phyloP scores from a whole-genome alignment of 192 early-diverging fungal species.

The Haplosporangium gracile region DNA sequence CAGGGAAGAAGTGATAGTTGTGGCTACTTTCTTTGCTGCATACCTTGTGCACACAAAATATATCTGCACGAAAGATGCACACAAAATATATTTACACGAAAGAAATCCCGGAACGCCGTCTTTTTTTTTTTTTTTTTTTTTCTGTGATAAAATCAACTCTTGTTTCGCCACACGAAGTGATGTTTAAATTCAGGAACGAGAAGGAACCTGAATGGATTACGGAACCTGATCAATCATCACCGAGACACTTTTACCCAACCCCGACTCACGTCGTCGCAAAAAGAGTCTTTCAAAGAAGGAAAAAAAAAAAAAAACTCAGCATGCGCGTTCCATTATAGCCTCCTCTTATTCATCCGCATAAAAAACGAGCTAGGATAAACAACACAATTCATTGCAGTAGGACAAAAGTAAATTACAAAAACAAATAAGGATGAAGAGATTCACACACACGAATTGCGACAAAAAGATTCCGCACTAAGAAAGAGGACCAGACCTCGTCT shows the following conservation, averaged over 20 bases:
- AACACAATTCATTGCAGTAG: too few species aligned
- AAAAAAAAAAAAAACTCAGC: too few species aligned
- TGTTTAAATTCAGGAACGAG: not conserved
- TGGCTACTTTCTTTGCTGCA: not conserved
- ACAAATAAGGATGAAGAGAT: too few species aligned
- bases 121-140: not conserved
- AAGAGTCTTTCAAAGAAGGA: too few species aligned
- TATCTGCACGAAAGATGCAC: not conserved
- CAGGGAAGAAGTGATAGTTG: not conserved
- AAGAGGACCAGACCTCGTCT: not conserved
- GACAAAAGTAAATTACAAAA: too few species aligned
- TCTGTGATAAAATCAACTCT: not conserved
- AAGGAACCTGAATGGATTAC: not conserved
- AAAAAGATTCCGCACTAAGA: not conserved
- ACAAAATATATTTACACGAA: not conserved
- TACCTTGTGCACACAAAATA: not conserved
- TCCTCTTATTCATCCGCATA: too few species aligned
- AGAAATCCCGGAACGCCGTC: not conserved
- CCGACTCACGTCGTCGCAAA: too few species aligned
- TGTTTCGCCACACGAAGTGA: not conserved
- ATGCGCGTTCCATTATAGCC: too few species aligned
- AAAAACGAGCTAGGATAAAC: too few species aligned
- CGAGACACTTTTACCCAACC: not conserved
- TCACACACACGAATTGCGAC: slow-evolving; percentile 2
- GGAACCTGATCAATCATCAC: not conserved